Evolutionary conservation across 108 stramenopile species (phyloP), one percentile per base, ranked within the genome.

Genomic region (Bacterosira constricta): DNA sequence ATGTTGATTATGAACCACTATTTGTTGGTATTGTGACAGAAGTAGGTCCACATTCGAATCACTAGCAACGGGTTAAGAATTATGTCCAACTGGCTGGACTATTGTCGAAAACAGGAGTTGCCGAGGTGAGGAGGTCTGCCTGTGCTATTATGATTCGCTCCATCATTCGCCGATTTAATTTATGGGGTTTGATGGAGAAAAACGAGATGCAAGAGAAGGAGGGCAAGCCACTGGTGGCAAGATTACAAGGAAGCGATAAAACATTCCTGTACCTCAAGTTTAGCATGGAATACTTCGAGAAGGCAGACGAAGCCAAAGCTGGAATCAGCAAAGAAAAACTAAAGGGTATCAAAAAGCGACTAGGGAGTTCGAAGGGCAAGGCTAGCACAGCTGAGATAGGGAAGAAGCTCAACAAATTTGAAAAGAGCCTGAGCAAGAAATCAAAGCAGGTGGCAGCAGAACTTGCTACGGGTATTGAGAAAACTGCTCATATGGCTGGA

Each of bases 11-110:
- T n/a, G n/a, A n/a, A n/a, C 41, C 41, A n/a, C 26, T 54, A 5
- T 10, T 54, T 1, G 27, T 27, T 12, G 27, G 27, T 31, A 32
- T 31, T 29, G 27, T 29, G 15, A 15, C 25, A 5, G 21, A 15
- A 21, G 35, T 57, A 17, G 12, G 30, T 3, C 31, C 35, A 12
- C 56, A 57, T 36, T 30, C 56, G 4, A 20, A 20, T n/a, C 56
- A 57, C 36, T 32, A 57, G 34, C 56, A 57, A n/a, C 56, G 56
- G 4, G 31, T 30, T n/a, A 32, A 57, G 17, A 57, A 57, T 20
- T 34, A 34, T 12, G 56, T 57, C 11, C 56, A 57, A 32, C 32
- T 57, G 2, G 17, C 32, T 30, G 56, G 34, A 35, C 17, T 57
- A 1, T 12, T 57, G 10, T 57, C 56, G 6, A 35, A 18, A 10